These are phyloP conservation scores for Sclerospora graminicola DNA, from an alignment of 352 stramenopile species.

Conservation along the genomic window DNA sequence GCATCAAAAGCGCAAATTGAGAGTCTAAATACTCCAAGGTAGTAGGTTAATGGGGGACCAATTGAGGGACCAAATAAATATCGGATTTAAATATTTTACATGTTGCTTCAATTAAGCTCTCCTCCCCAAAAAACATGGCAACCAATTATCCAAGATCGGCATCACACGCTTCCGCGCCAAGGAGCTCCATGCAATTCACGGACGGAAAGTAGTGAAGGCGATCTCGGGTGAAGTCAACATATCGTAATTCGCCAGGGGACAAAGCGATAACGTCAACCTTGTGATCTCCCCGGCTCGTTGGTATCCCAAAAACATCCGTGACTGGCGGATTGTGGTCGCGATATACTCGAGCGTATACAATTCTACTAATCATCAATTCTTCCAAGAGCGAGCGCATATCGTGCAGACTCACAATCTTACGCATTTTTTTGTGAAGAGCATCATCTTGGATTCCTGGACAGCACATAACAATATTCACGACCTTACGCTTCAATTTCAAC, in stretches of 20 bases:
- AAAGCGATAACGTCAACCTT: constrained; percentile 12
- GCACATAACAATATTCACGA: constrained; percentile 76
- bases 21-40: too few relatives aligned
- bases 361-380: constrained; percentile 45
- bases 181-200: constrained; percentile 66
- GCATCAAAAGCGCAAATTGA: too few relatives aligned
- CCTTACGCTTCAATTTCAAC: constrained; percentile 59
- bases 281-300: constrained; percentile 1
- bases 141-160: constrained; percentile 27
- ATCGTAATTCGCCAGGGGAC: constrained; percentile 33
- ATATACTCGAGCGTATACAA: constrained; percentile 46
- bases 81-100: constrained; percentile 10
- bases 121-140: too few relatives aligned
- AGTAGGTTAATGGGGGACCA: neutral
- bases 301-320: constrained; percentile 24
- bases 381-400: constrained; percentile 57
- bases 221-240: constrained; percentile 36
- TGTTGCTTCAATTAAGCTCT: neutral
- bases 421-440: constrained; percentile 56
- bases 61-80: constrained; percentile 21
- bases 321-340: constrained; percentile 7
- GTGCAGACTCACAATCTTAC: constrained; percentile 59
- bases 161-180: constrained; percentile 50
- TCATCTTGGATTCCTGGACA: constrained; percentile 54
- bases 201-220: constrained; percentile 65